A percentile compares a stretch with the other conserved stretches of the same genome.
phyloP scores from a whole-genome alignment of 2,329 filamentous ascomycete species.

The Colletotrichum kahawae region DNA sequence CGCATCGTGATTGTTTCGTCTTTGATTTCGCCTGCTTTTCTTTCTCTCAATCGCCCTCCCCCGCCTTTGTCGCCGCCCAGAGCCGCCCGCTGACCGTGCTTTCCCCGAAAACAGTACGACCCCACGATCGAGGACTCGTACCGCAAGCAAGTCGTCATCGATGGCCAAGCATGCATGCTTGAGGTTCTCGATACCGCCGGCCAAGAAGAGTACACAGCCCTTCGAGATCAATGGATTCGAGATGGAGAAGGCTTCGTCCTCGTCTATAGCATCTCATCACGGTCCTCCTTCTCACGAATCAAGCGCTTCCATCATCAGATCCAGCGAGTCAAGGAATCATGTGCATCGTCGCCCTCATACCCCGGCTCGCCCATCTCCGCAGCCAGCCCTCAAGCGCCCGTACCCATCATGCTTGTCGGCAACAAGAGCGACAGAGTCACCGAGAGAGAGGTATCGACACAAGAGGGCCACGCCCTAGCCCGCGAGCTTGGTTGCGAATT shows the following conservation, averaged over 20 bases:
- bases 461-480: slow-evolving; percentile 91
- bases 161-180: slow-evolving; percentile 94
- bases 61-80: slow-evolving; percentile 20
- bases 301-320: slow-evolving; percentile 97
- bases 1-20: not conserved
- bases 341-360: slow-evolving; percentile 76
- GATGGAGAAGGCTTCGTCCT: slow-evolving; percentile 97
- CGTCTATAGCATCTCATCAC: slow-evolving; percentile 97
- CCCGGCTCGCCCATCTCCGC: slow-evolving; percentile 74
- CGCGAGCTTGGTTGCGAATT: slow-evolving; percentile 95
- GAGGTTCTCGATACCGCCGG: slow-evolving; percentile 97
- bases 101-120: slow-evolving; percentile 65
- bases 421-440: slow-evolving; percentile 96
- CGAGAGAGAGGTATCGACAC: slow-evolving; percentile 93
- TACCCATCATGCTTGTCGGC: slow-evolving; percentile 83
- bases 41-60: slow-evolving; percentile 8
- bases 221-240: slow-evolving; percentile 97
- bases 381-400: slow-evolving; percentile 66
- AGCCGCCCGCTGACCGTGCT: slow-evolving; percentile 15
- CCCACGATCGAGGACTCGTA: slow-evolving; percentile 90
- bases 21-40: not conserved
- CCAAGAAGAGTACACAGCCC: slow-evolving; percentile 95
- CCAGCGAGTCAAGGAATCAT: slow-evolving; percentile 94
- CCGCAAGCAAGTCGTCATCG: slow-evolving; percentile 90
- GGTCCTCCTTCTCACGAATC: slow-evolving; percentile 93